Percentiles rank a stretch among this genome's conserved stretches.
These are phyloP conservation scores for Aspergillus alliaceus DNA, from an alignment of 2,329 filamentous ascomycete species.

Conservation along the genomic window DNA sequence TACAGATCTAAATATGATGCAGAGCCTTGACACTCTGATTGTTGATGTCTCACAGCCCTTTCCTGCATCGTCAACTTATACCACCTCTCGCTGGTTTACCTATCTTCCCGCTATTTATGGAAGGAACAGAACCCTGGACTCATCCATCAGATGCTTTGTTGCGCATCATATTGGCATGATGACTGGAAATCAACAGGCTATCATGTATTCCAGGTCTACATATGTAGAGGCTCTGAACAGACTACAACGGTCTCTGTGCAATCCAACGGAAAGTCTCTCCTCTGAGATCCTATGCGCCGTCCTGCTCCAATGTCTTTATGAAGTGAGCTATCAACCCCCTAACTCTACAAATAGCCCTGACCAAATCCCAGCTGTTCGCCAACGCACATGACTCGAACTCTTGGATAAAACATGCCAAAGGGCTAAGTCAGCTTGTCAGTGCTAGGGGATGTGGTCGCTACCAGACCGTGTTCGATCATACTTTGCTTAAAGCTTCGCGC, in stretches of 20 bases:
- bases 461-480: slow-evolving; percentile 21
- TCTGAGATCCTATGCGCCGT: slow-evolving; percentile 30
- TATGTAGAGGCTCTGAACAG: slow-evolving; percentile 26
- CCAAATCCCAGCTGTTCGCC: slow-evolving; percentile 22
- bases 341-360: no score
- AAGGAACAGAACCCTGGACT: slow-evolving; percentile 23
- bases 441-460: slow-evolving; percentile 25
- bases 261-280: slow-evolving; percentile 20
- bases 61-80: slow-evolving; percentile 15
- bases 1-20: slow-evolving; percentile 20
- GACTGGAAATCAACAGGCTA: slow-evolving; percentile 19
- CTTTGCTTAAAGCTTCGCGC: slow-evolving; percentile 25
- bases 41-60: slow-evolving; percentile 24
- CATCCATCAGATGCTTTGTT: slow-evolving; percentile 25
- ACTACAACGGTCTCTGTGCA: slow-evolving; percentile 22
- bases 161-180: slow-evolving; percentile 27
- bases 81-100: slow-evolving; percentile 23
- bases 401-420: slow-evolving; percentile 33
- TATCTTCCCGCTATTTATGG: slow-evolving; percentile 28
- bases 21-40: slow-evolving; percentile 21
- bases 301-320: slow-evolving; percentile 30
- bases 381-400: slow-evolving; percentile 23
- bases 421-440: slow-evolving; percentile 24
- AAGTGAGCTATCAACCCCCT: slow-evolving; percentile 16
- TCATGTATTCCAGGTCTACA: slow-evolving; percentile 23